A percentile compares a stretch with the other conserved stretches of the same genome.
These are phyloP conservation scores for Xylaria hypoxylon DNA, from an alignment of 2,329 filamentous ascomycete species.

Conservation along the genomic window DNA sequence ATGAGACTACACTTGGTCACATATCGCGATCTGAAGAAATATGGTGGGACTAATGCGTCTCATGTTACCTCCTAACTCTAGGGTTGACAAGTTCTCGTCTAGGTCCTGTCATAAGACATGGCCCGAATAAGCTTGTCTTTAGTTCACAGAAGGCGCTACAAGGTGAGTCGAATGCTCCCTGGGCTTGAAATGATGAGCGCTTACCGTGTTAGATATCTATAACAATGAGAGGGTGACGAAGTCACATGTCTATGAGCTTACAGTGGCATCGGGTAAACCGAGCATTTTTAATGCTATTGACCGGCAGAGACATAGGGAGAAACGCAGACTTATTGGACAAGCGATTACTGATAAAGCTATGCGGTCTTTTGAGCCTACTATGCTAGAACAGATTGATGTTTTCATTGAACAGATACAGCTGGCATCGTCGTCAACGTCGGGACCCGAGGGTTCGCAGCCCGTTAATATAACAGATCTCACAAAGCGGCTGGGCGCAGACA, in stretches of 20 bases:
- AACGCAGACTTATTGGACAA: constrained; percentile 31
- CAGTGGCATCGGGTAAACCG: constrained; percentile 10
- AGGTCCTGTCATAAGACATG: constrained; percentile 36
- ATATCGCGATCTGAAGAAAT: constrained; percentile 5
- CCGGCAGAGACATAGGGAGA: constrained; percentile 21
- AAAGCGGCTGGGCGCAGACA: constrained; percentile 34
- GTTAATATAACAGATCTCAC: constrained; percentile 39
- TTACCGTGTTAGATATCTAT: constrained; percentile 32
- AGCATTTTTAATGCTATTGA: constrained; percentile 36
- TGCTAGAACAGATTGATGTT: constrained; percentile 38
- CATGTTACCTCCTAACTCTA: not conserved
- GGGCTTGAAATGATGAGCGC: not conserved
- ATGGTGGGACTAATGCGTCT: constrained; percentile 1
- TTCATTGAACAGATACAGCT: constrained; percentile 25
- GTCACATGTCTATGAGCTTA: constrained; percentile 31
- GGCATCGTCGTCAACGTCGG: not conserved
- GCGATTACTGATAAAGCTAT: constrained; percentile 38
- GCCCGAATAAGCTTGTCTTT: constrained; percentile 35
- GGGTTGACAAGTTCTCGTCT: not conserved
- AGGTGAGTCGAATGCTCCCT: constrained; percentile 13
- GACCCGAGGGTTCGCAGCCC: not conserved
- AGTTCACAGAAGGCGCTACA: constrained; percentile 28
- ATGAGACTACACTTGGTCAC: constrained; percentile 16
- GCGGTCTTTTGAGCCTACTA: constrained; percentile 42
- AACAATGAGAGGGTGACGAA: constrained; percentile 37